Conservation (phyloP, 805 yeast genomes). For the Scheffersomyces ergatensis region DNA sequence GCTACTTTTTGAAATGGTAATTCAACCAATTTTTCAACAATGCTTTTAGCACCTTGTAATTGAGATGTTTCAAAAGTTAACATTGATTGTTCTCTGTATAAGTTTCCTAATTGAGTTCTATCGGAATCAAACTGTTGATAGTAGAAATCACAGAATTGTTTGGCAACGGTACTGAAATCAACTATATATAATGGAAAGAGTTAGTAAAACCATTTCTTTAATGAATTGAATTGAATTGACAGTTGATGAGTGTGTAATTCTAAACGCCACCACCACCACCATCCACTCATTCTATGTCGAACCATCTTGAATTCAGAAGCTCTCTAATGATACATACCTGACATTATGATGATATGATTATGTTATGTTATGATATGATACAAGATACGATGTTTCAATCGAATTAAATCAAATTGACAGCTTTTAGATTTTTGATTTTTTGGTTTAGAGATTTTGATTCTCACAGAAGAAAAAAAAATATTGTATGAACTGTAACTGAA, state of each 20-base stretch:
- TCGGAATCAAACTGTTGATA: constrained; percentile 93
- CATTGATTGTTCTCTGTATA: constrained; percentile 97
- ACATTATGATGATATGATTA: constrained; percentile 14
- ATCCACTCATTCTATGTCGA: too few relatives aligned
- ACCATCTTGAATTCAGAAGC: too few relatives aligned
- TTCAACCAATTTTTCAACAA: constrained; percentile 86
- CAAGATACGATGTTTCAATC: too few relatives aligned
- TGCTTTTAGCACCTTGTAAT: constrained; percentile 89
- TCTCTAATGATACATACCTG: constrained; percentile 30
- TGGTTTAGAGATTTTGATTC: too few relatives aligned
- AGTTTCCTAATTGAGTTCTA: constrained; percentile 86
- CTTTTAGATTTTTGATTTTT: too few relatives aligned
- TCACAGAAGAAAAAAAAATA: too few relatives aligned
- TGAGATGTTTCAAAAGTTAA: constrained; percentile 93
- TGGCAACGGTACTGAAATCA: constrained; percentile 46
- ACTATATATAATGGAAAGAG: constrained; percentile 26
- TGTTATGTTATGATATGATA: too few relatives aligned
- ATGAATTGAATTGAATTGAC: constrained; percentile 1
- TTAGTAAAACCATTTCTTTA: too few relatives aligned
- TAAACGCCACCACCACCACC: too few relatives aligned
- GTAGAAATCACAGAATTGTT: constrained; percentile 91
- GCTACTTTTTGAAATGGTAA: constrained; percentile 91
- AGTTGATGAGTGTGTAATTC: too few relatives aligned
- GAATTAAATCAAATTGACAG: too few relatives aligned
- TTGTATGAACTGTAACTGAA: too few relatives aligned